Conservation (phyloP, 441 rosid genomes). For the Croton laevigatus region DNA sequence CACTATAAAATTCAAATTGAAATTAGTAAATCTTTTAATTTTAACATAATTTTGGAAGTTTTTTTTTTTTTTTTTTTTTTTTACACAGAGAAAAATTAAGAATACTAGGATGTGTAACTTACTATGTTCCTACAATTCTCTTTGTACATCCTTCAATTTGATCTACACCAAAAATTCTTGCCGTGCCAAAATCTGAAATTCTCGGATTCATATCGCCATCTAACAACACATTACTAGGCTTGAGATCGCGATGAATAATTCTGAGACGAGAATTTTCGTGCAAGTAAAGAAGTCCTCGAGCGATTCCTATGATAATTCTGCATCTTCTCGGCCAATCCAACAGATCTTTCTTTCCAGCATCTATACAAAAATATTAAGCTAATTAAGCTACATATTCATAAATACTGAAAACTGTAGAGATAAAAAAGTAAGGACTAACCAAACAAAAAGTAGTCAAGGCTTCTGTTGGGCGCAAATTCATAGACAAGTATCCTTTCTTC, state of each 20-base stretch:
- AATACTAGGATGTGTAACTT: slow-evolving; percentile 14
- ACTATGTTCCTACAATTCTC: slow-evolving; percentile 44
- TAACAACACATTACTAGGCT: slow-evolving; percentile 15
- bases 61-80: too few species aligned
- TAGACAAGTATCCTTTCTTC: slow-evolving; percentile 28
- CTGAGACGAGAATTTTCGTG: slow-evolving; percentile 38
- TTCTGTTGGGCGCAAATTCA: slow-evolving; percentile 26
- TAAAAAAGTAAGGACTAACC: slow-evolving; percentile 4
- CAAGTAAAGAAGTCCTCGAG: slow-evolving; percentile 44
- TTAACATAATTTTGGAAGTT: too few species aligned
- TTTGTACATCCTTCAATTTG: slow-evolving; percentile 34
- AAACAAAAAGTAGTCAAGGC: slow-evolving; percentile 25
- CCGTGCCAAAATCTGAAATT: slow-evolving; percentile 35
- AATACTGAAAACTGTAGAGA: too few species aligned
- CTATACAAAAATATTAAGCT: slow-evolving; percentile 19
- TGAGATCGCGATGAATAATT: slow-evolving; percentile 27
- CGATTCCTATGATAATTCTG: slow-evolving; percentile 33
- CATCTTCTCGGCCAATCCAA: slow-evolving; percentile 35
- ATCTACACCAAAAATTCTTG: slow-evolving; percentile 26
- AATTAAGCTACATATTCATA: too few species aligned
- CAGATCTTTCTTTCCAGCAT: slow-evolving; percentile 23
- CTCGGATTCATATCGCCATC: slow-evolving; percentile 22
- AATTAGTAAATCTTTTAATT: too few species aligned
- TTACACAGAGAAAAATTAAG: too few species aligned
- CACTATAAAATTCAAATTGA: slow-evolving; percentile 1